Percentiles rank a stretch among this genome's conserved stretches.
These are phyloP conservation scores for Rauvolfia tetraphylla DNA, from an alignment of 257 asterid species.

Conservation along the genomic window DNA sequence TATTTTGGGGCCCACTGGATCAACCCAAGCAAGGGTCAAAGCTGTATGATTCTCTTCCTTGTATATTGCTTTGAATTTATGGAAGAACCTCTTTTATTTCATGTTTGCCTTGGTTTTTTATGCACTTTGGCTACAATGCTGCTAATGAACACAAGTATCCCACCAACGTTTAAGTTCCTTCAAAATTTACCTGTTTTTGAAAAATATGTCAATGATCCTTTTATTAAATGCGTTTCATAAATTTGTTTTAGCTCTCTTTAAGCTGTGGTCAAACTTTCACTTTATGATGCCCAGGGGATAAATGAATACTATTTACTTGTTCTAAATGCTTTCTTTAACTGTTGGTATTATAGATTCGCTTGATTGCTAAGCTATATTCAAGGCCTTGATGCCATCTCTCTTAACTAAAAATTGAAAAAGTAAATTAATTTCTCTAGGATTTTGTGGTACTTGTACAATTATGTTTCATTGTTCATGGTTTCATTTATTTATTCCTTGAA, in stretches of 20 bases:
- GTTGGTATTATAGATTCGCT: background rate
- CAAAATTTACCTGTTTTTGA: background rate
- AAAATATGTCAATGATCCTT: background rate
- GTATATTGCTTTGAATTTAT: background rate
- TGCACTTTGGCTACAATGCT: background rate
- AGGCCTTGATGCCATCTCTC: background rate
- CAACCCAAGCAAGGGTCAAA: slow-evolving; percentile 67
- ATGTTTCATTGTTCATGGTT: background rate
- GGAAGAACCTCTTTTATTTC: background rate
- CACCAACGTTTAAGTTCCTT: background rate
- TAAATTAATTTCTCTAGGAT: background rate
- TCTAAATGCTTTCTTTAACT: background rate
- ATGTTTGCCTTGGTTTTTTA: background rate
- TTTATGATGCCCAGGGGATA: background rate
- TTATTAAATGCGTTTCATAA: background rate
- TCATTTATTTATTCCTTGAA: background rate
- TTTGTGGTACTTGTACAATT: background rate
- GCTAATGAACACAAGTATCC: background rate
- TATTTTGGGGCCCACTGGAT: slow-evolving; percentile 93
- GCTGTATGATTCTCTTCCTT: slow-evolving; percentile 51
- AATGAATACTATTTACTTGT: background rate
- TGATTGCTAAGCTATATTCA: background rate
- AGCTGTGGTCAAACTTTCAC: background rate
- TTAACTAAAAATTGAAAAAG: background rate
- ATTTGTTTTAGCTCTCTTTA: background rate